Evolutionary conservation across 805 yeast species (phyloP).

Genomic region (Wickerhamiella siamensis): DNA sequence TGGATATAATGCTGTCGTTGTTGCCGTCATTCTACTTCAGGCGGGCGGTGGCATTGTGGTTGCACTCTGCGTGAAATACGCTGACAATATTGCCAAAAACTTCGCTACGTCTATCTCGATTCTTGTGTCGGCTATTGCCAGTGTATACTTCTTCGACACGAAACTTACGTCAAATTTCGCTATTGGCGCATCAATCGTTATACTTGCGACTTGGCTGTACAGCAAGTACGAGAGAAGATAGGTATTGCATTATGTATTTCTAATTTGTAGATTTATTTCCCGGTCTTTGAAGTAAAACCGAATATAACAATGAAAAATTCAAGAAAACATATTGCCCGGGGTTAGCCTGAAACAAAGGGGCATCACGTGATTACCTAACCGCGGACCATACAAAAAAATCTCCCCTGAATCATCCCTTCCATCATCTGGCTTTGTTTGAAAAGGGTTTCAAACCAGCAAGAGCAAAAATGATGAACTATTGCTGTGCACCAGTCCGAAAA

Average conservation of each 20-base stretch:
- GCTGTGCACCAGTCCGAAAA: slow-evolving; percentile 27
- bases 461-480: slow-evolving; percentile 2
- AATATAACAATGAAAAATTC: no score
- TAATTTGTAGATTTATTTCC: no score
- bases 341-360: no score
- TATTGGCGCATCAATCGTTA: slow-evolving; percentile 25
- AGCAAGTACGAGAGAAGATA: slow-evolving; percentile 13
- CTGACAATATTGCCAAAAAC: slow-evolving; percentile 30
- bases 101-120: slow-evolving; percentile 30
- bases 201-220: slow-evolving; percentile 27
- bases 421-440: background rate
- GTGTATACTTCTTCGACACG: slow-evolving; percentile 26
- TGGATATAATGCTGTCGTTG: slow-evolving; percentile 28
- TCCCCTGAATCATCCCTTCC: background rate
- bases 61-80: slow-evolving; percentile 30
- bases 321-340: no score
- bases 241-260: no score
- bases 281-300: no score
- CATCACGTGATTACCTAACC: background rate
- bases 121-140: slow-evolving; percentile 27
- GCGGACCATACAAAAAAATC: background rate
- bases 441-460: background rate
- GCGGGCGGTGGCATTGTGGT: slow-evolving; percentile 31
- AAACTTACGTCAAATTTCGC: slow-evolving; percentile 24
- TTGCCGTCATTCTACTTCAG: slow-evolving; percentile 27